A percentile compares a stretch with the other conserved stretches of the same genome.
phyloP scores from a whole-genome alignment of 306 rosid genomes.

The Corylus heterophylla region DNA sequence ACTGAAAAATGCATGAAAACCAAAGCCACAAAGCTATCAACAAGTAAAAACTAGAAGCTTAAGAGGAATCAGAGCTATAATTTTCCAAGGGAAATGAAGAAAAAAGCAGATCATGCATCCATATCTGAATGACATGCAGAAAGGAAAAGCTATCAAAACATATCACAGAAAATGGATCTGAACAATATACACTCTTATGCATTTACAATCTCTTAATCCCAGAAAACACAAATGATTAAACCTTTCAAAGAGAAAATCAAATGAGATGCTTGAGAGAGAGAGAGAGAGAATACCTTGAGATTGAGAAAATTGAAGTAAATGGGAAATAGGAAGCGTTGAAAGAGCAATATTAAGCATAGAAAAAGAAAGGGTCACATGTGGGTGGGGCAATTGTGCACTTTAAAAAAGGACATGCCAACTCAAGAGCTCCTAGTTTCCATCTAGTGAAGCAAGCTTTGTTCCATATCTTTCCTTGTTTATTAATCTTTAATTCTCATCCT shows the following conservation, averaged over 20 bases:
- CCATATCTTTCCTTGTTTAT: constrained; percentile 33
- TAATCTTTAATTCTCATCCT: constrained; percentile 31
- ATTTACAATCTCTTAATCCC: not conserved
- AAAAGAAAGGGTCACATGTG: constrained; percentile 30
- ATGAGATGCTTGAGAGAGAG: not conserved
- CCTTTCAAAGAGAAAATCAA: not conserved
- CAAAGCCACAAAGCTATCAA: not conserved
- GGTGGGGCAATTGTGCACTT: constrained; percentile 36
- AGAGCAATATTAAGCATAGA: constrained; percentile 29
- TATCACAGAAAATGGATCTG: not conserved
- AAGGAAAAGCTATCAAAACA: not conserved
- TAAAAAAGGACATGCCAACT: constrained; percentile 59
- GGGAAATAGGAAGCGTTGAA: constrained; percentile 26
- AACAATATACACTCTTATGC: not conserved
- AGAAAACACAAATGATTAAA: not conserved
- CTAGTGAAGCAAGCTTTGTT: constrained; percentile 63
- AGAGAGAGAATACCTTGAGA: constrained; percentile 42
- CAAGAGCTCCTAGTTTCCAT: constrained; percentile 52
- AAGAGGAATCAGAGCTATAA: not conserved
- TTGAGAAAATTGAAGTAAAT: constrained; percentile 39
- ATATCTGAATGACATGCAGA: not conserved
- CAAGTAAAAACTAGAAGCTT: not conserved
- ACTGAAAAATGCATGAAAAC: not conserved
- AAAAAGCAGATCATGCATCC: not conserved
- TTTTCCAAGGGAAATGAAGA: not conserved